Conservation (phyloP, 108 stramenopile species). For the Cyclotella baltica region DNA sequence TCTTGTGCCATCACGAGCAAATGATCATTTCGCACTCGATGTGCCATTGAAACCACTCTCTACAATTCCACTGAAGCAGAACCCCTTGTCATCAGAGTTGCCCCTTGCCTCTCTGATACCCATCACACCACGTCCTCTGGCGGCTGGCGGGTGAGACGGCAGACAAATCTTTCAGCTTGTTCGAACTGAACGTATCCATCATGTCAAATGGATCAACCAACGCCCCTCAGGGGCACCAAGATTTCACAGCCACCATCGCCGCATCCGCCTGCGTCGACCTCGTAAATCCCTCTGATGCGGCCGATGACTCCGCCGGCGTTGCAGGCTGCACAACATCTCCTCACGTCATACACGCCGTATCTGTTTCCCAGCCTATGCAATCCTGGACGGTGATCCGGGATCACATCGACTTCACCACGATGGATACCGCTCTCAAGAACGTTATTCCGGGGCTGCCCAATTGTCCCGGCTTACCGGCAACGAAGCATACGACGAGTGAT, state of each 20-base stretch:
- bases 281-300: background rate
- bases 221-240: slow-evolving; percentile 10
- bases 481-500: background rate
- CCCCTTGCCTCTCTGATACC: no score
- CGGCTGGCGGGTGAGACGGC: background rate
- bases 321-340: background rate
- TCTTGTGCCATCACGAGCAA: no score
- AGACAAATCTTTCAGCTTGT: background rate
- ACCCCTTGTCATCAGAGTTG: no score
- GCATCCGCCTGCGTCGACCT: slow-evolving; percentile 8
- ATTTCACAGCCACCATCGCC: slow-evolving; percentile 19
- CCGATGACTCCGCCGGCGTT: background rate
- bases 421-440: slow-evolving; percentile 58
- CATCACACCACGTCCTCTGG: no score
- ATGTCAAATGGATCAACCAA: slow-evolving; percentile 7
- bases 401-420: slow-evolving; percentile 74
- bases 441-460: slow-evolving; percentile 48
- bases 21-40: no score
- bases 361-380: slow-evolving; percentile 83
- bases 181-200: no score
- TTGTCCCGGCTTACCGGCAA: slow-evolving; percentile 47
- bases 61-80: no score
- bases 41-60: no score
- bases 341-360: slow-evolving; percentile 75
- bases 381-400: slow-evolving; percentile 88